These are phyloP conservation scores for Dothistroma pini DNA, from an alignment of 2,329 filamentous ascomycete species.

Conservation along the genomic window DNA sequence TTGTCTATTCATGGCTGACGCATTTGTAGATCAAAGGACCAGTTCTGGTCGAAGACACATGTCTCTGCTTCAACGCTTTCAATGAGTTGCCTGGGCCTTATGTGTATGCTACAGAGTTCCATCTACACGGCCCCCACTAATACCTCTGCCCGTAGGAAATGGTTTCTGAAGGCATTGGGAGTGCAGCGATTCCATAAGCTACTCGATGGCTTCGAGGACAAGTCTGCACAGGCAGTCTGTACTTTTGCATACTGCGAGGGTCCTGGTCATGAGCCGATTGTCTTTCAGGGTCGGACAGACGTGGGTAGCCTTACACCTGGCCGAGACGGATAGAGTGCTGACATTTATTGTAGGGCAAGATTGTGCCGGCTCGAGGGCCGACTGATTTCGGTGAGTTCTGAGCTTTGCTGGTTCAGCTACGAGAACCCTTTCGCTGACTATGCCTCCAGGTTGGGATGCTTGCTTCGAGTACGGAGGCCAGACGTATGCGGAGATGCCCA, in stretches of 20 bases:
- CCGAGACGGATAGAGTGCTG: conserved; percentile 4
- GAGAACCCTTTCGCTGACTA: conserved; percentile 11
- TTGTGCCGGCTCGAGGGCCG: conserved; percentile 79
- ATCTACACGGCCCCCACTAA: not conserved
- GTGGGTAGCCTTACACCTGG: conserved; percentile 46
- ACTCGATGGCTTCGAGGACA: conserved; percentile 82
- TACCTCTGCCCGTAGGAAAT: conserved; percentile 63
- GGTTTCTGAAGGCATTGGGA: conserved; percentile 82
- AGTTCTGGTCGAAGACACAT: conserved; percentile 93
- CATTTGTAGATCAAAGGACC: conserved; percentile 68
- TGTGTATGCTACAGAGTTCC: conserved; percentile 61
- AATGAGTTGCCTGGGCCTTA: conserved; percentile 92
- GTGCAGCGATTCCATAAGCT: conserved; percentile 86
- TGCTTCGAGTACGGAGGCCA: conserved; percentile 91
- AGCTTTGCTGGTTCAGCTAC: not conserved
- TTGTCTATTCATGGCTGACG: not conserved
- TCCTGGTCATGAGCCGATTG: conserved; percentile 74
- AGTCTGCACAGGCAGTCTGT: conserved; percentile 87
- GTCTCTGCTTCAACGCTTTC: conserved; percentile 86
- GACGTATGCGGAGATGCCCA: conserved; percentile 96
- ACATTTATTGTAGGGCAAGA: conserved; percentile 57
- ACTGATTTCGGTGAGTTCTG: conserved; percentile 72
- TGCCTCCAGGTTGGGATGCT: conserved; percentile 82
- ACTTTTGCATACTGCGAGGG: conserved; percentile 91
- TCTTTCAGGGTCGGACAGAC: conserved; percentile 88